phyloP scores from a whole-genome alignment of 306 rosid genomes.

The Gynostemma pentaphyllum region DNA sequence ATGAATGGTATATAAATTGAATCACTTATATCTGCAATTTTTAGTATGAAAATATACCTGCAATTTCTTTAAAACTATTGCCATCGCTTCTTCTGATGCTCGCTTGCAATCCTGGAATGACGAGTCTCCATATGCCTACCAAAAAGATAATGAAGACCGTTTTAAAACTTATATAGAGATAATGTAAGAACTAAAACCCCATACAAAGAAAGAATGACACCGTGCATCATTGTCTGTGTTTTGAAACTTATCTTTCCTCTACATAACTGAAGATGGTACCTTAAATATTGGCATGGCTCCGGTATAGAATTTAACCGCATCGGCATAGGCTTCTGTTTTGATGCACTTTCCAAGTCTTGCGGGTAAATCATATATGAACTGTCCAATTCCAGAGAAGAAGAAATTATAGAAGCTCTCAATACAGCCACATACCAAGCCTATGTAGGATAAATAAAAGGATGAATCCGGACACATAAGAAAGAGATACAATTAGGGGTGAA shows the following conservation, averaged over 20 bases:
- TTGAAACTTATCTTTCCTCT: not conserved
- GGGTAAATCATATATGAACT: conserved; percentile 94
- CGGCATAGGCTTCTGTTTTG: conserved; percentile 79
- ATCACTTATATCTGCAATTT: not conserved
- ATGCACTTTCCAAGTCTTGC: conserved; percentile 84
- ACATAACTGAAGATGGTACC: conserved; percentile 26
- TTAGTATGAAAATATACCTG: conserved; percentile 42
- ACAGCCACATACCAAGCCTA: not conserved
- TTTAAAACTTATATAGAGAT: conserved; percentile 10
- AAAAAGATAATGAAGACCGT: conserved; percentile 15
- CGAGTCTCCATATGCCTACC: conserved; percentile 80
- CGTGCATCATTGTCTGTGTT: not conserved
- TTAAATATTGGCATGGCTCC: conserved; percentile 94
- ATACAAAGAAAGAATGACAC: not conserved
- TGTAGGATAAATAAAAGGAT: not conserved
- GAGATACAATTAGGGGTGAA: no score
- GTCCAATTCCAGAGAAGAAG: conserved; percentile 28
- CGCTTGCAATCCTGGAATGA: conserved; percentile 82
- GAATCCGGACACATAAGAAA: not conserved
- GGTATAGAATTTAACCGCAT: conserved; percentile 74
- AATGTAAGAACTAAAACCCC: not conserved
- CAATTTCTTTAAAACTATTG: conserved; percentile 52
- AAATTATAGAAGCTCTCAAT: conserved; percentile 14
- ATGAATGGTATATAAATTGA: no score
- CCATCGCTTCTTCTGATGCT: conserved; percentile 87